A percentile compares a stretch with the other conserved stretches of the same genome.
Conservation (phyloP, 176 grass and related monocot species). For the Poa pratensis region DNA sequence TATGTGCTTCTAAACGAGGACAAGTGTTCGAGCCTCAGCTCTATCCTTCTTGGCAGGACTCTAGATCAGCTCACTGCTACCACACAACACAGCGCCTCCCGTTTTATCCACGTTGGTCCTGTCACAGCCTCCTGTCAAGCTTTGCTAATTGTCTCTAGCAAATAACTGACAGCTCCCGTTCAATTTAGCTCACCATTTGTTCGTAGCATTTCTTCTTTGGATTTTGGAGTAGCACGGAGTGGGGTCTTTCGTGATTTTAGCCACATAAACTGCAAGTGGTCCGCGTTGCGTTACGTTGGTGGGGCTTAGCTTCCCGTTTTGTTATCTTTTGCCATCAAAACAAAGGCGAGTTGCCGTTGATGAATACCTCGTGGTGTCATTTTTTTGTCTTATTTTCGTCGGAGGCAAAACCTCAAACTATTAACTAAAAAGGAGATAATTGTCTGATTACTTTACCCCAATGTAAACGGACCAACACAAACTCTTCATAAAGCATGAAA, state of each 20-base stretch:
- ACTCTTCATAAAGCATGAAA: too few species aligned
- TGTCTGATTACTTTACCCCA: too few species aligned
- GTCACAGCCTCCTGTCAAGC: slow-evolving; percentile 10
- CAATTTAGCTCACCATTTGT: neutral
- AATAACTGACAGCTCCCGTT: neutral
- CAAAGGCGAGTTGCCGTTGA: too few species aligned
- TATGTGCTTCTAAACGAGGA: slow-evolving; percentile 37
- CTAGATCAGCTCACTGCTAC: slow-evolving; percentile 31
- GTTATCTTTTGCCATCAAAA: too few species aligned
- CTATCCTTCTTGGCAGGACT: slow-evolving; percentile 46
- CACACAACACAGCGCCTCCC: slow-evolving; percentile 44
- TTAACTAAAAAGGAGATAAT: too few species aligned
- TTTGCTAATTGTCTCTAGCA: slow-evolving; percentile 17
- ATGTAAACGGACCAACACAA: too few species aligned
- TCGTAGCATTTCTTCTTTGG: neutral
- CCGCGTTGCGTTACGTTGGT: slow-evolving; percentile 15
- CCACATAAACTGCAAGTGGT: slow-evolving; percentile 21
- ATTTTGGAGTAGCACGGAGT: neutral
- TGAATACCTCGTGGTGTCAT: too few species aligned
- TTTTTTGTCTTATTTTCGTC: too few species aligned
- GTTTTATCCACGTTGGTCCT: slow-evolving; percentile 38
- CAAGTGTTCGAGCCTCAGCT: slow-evolving; percentile 36
- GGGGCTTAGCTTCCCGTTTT: neutral
- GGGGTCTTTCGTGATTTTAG: neutral
- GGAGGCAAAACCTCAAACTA: too few species aligned